phyloP scores from a whole-genome alignment of 2,329 filamentous ascomycete species.

The Aureobasidium sp. region DNA sequence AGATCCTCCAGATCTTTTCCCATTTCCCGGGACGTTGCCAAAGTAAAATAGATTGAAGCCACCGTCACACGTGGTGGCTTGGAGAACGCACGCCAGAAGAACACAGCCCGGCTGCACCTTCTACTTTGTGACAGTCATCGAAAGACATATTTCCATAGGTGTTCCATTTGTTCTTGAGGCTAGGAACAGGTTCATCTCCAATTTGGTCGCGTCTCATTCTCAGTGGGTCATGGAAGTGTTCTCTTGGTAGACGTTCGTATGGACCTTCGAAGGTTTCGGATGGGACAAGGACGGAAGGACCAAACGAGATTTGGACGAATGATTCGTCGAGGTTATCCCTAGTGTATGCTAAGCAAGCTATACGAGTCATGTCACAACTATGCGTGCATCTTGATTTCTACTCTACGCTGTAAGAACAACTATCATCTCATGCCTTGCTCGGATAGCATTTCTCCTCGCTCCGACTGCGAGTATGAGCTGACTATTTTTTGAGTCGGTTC shows the following conservation, averaged over 20 bases:
- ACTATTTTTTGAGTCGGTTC: not conserved
- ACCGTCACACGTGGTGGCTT: not conserved
- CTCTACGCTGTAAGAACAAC: not conserved
- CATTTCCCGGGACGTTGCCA: not conserved
- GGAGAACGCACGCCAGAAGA: not conserved
- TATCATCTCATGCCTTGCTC: not conserved
- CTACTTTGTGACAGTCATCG: not conserved
- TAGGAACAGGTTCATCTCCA: no score
- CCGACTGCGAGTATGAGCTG: not conserved
- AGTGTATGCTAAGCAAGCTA: not conserved
- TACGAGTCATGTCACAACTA: not conserved
- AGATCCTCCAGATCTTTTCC: constrained; percentile 2
- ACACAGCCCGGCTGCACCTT: not conserved
- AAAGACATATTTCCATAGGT: not conserved
- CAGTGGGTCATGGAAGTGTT: not conserved
- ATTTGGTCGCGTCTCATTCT: not conserved
- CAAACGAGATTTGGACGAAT: not conserved
- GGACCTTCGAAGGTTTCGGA: not conserved
- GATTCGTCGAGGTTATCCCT: not conserved
- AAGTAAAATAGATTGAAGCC: constrained; percentile 3
- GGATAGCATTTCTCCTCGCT: not conserved
- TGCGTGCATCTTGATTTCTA: not conserved
- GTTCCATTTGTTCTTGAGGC: not conserved
- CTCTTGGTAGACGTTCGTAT: not conserved
- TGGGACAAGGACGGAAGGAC: not conserved